Percentiles rank a stretch among this genome's conserved stretches.
Evolutionary conservation across 108 stramenopile species (phyloP).

Genomic region (Aurantiochytrium sp.): DNA sequence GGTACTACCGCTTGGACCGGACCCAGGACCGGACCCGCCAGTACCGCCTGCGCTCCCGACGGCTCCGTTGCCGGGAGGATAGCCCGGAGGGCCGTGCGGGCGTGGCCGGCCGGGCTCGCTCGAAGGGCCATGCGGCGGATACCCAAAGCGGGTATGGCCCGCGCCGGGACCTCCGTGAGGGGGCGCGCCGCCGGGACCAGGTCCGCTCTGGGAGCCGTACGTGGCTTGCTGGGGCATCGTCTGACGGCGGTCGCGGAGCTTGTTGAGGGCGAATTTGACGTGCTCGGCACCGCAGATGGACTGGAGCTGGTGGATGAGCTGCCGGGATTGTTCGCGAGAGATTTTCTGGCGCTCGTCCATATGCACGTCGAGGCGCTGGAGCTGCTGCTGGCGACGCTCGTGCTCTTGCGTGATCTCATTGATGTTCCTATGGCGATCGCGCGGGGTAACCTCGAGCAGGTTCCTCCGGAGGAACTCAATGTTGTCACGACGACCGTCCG

Average conservation of each 20-base stretch:
- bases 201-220: no score
- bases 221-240: no score
- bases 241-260: not conserved
- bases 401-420: not conserved
- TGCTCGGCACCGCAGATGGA: not conserved
- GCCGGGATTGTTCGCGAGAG: not conserved
- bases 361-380: not conserved
- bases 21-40: no score
- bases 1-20: no score
- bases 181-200: no score
- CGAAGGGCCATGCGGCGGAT: no score
- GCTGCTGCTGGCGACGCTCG: not conserved
- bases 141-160: no score
- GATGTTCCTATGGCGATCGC: not conserved
- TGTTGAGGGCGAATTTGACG: not conserved
- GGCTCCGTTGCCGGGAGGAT: no score
- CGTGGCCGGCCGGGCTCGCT: no score
- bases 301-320: not conserved
- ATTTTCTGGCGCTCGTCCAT: not conserved
- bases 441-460: not conserved
- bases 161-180: no score
- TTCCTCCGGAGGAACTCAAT: not conserved
- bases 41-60: no score
- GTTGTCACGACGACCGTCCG: not conserved
- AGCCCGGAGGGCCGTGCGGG: no score